Evolutionary conservation across 306 rosid genomes (phyloP), one percentile per base, ranked within the genome.

Genomic region (Quercus aquifolioides): DNA sequence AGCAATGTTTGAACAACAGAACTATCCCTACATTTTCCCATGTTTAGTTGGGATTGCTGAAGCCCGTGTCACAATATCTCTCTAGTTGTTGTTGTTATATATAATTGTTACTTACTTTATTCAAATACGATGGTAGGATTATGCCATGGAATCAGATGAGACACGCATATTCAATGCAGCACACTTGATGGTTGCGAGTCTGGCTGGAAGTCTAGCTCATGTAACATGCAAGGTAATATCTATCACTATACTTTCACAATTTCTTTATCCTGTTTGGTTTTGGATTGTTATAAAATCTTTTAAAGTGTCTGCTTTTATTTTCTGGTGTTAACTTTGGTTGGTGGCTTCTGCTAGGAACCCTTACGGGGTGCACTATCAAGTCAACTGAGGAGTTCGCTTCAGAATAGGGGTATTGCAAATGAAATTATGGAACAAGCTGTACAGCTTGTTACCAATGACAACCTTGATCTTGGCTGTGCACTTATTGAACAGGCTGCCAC

Each of bases 391-490:
- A 91, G 79, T 80, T 89, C 94, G 25, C 88, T 93, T 78, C 99
- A 96, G 97, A 89, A 85, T 70, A 71, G 86, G 83, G 89, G 74
- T 78, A 73, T 81, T 80, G 87, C 96, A 18, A 89, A 54, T 79
- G 99, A 96, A 6, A 82, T 88, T 79, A 87, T 91, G 63, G 99
- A 96, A 64, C 99, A 89, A 75, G 96, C 98, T 30, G 99, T 96
- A 64, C 99, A 96, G 80, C 89, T 93, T 84, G 96, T 89, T 67
- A 96, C 99, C 73, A 93, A 96, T 81, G 99, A 96, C 83, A 96
- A 96, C 87, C 94, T 96, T 70, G 99, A 96, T 89, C 98, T 96
- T 76, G 98, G 99, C 41, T 96, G 98, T 89, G 99, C 99, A 14
- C 85, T 86, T 75, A 96, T 96, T 87, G 98, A 96, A 83, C 96